Evolutionary conservation across 2,329 filamentous ascomycete species (phyloP), one percentile per base, ranked within the genome.

Genomic region (Ophiostoma sp.): DNA sequence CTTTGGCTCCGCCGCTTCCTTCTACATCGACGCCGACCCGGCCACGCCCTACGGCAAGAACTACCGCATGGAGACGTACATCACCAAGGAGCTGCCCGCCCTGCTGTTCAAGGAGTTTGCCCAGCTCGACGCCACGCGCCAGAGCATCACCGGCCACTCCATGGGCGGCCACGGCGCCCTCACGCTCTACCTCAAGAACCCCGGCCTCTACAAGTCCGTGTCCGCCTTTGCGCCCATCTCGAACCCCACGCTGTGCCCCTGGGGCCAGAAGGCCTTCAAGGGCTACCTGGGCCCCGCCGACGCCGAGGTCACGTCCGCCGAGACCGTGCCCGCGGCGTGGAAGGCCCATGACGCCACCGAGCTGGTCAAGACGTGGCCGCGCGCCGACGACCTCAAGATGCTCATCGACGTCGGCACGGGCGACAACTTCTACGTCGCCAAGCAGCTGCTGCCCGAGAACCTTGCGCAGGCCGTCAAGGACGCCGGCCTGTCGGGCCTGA

Each of bases 141-240:
- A 97, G 70, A 90, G 89, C 79, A 95, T 99, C 76, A 92, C 92
- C 57, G 95, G 95, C 6, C 95, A 99, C 82, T 94, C 90, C 76
- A 99, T 99, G 95, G 95, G 95, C 74, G 95, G 95, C 0, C 95
- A 99, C 80, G 95, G 95, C 73, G 95, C 95, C 64, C 83, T 99
- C 75, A 97, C 94, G 65, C 82, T 98, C 75, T 98, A 91, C 83
- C 85, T 99, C 68, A 94, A 92, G 83, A 90, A 98, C 81, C 94
- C 95, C 0, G 93, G 91, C 73, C 88, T 87, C 82, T 99, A 96
- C 84, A 91, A 90, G 82, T 92, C 89, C 74, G 93, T 95, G 71
- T 94, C 90, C 73, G 94, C 94, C 1, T 96, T 96, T 77, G 92
- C 95, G 67, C 94, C 94, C 27, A 96, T 98, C 76, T 80, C 89